Evolutionary conservation across 169 alveolate genomes (phyloP), one percentile per base, ranked within the genome.

Genomic region (Plasmodium gallinaceum): DNA sequence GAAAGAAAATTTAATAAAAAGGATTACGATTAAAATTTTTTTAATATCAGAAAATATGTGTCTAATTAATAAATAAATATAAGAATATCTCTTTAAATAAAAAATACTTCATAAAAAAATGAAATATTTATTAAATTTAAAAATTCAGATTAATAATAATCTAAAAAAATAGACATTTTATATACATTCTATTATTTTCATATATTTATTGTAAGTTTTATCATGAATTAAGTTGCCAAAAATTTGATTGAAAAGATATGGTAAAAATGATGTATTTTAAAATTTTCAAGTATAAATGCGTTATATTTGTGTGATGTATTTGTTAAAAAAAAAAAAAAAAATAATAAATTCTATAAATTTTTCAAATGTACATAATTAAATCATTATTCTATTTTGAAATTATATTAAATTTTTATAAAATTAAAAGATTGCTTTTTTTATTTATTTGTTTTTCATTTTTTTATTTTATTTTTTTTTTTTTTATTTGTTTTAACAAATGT

Each of bases 1-100:
- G 71, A 76, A 37, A 76, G 60, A n/a, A 76, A 76, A 68, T 76
- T 76, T 66, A 76, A 76, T 42, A 76, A 64, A 52, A 24, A 75
- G 6, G 89, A 76, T 43, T 76, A 76, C 45, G 76, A 76, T 46
- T 76, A 62, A 76, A 12, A 5, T 2, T 32, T 32, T 32, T 32
- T 32, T 32, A 4, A 32, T 32, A 32, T 2, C 4, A 32, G 39
- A 32, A 32, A 1, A 32, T 32, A 32, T 32, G 4, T 32, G 39
- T 32, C 39, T 32, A 32, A 32, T 32, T 32, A 32, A 32, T 4
- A 32, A 32, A 32, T 32, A 32, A 32, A 32, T 32, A 32, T 32
- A 32, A 1, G 39, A 32, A 32, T 2, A 32, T 32, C 4, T 1
- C 4, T 32, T 32, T 58, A 58, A 58, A 16, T 58, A 48, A 14